Base-by-base conservation (phyloP, 331 rosid species). In the Quercus phellos region DNA sequence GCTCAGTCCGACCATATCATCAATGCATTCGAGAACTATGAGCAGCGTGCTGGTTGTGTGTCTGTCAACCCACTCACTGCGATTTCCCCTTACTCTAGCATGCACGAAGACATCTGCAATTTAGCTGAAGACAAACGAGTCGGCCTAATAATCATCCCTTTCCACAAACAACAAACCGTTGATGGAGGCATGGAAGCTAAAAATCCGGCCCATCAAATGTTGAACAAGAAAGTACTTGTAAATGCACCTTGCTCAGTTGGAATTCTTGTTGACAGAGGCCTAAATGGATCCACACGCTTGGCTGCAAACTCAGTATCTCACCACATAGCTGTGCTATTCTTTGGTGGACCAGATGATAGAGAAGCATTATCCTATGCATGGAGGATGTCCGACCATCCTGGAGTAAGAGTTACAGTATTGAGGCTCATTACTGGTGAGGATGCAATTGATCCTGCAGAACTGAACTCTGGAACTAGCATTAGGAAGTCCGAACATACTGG, bases 311-410 rank as follows among this genome's bases (percentile, higher is more conserved):
- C 89, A 42, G 72, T 73, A 14, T 55, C 92, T 3, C 97, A 85
- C 50, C 77, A 86, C 3, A 73, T 94, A 2, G 89, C 82, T 0
- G 74, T 90, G 12, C 64, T 95, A 38, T 95, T 92, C 84, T 90
- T 95, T 12, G 97, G 99, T 0, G 99, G 99, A 2, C 89, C 93
- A 1, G 98, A 95, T 21, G 99, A 95, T 22, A 81, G 99, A 80
- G 98, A 94, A 29, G 98, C 98, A 1, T 43, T 92, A 61, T 80
- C 90, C 32, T 94, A 90, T 30, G 99, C 81, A 0, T 86, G 90
- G 94, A 89, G 97, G 74, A 94, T 94, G 94, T 84, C 84, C 2
- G 93, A 91, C 16, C 89, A 86, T 75, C 87, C 84, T 1, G 90
- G 90, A 72, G 78, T 91, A 55, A 81, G 7, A 81, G 87, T 94